Evolutionary conservation across 2,329 filamentous ascomycete species (phyloP).

Genomic region (Biscogniauxia marginata): DNA sequence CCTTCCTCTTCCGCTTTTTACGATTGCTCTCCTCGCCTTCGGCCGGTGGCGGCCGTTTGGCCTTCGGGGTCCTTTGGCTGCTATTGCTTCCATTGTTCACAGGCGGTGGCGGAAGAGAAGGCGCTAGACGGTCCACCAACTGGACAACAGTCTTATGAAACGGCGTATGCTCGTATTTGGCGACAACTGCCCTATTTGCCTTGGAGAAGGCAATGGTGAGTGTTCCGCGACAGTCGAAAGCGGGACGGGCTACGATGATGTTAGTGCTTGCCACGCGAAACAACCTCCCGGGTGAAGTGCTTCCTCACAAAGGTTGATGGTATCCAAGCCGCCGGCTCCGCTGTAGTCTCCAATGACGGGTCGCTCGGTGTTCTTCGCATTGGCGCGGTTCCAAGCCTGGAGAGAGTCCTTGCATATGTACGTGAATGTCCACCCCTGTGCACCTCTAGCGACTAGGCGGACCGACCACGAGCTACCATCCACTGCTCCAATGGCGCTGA

Average conservation of each 20-base stretch:
- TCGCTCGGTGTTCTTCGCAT: conserved; percentile 41
- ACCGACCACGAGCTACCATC: conserved; percentile 51
- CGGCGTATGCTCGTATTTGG: conserved; percentile 56
- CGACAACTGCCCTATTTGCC: conserved; percentile 44
- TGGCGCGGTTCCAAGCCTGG: conserved; percentile 49
- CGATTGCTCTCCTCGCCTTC: conserved; percentile 29
- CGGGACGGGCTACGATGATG: conserved; percentile 47
- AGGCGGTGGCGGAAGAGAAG: conserved; percentile 36
- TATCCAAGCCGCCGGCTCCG: conserved; percentile 45
- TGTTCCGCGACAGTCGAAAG: conserved; percentile 57
- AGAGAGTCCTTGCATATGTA: conserved; percentile 55
- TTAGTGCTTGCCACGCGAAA: conserved; percentile 9
- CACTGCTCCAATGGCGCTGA: conserved; percentile 40
- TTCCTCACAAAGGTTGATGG: conserved; percentile 42
- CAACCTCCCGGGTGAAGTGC: not conserved
- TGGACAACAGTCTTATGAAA: conserved; percentile 56
- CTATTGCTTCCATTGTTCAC: conserved; percentile 20
- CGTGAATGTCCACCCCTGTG: conserved; percentile 53
- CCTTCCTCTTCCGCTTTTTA: conserved; percentile 29
- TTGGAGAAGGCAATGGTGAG: conserved; percentile 51
- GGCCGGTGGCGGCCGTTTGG: conserved; percentile 27
- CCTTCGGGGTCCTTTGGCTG: conserved; percentile 28
- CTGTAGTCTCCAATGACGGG: conserved; percentile 49
- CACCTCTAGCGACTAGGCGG: conserved; percentile 42
- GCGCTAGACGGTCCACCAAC: conserved; percentile 46